Evolutionary conservation across 495 filamentous ascomycete species (phyloP).

Genomic region (Chlorociboria aeruginascens): DNA sequence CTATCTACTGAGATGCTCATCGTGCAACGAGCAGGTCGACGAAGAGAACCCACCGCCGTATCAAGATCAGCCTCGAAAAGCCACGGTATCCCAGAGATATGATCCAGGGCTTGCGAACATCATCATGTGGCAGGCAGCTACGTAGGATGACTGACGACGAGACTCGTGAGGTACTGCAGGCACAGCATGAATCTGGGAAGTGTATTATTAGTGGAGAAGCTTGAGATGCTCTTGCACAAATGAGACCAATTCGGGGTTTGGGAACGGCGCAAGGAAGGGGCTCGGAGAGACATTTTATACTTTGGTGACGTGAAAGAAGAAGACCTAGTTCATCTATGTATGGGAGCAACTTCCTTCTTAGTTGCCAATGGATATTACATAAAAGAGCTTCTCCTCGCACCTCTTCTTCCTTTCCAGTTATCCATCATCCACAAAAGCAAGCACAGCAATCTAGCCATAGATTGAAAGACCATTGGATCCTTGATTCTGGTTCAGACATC

Average conservation of each 20-base stretch:
- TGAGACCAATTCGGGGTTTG: not conserved
- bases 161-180: slow-evolving; percentile 1
- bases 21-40: slow-evolving; percentile 1
- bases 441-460: no score
- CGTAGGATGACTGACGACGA: not conserved
- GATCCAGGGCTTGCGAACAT: not conserved
- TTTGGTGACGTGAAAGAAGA: not conserved
- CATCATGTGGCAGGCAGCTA: not conserved
- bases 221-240: not conserved
- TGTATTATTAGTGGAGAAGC: not conserved
- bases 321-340: not conserved
- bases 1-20: not conserved
- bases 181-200: slow-evolving; percentile 1
- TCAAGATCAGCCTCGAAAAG: slow-evolving; percentile 3
- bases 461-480: no score
- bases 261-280: not conserved
- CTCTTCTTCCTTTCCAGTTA: no score
- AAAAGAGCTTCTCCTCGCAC: no score
- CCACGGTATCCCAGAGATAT: not conserved
- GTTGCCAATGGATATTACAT: no score
- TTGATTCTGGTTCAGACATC: no score
- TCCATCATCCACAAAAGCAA: no score
- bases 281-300: no score
- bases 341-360: not conserved
- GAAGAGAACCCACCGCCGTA: slow-evolving; percentile 1